Conservation (phyloP, 371 early-diverging fungal species). For the Rhizomucor miehei region DNA sequence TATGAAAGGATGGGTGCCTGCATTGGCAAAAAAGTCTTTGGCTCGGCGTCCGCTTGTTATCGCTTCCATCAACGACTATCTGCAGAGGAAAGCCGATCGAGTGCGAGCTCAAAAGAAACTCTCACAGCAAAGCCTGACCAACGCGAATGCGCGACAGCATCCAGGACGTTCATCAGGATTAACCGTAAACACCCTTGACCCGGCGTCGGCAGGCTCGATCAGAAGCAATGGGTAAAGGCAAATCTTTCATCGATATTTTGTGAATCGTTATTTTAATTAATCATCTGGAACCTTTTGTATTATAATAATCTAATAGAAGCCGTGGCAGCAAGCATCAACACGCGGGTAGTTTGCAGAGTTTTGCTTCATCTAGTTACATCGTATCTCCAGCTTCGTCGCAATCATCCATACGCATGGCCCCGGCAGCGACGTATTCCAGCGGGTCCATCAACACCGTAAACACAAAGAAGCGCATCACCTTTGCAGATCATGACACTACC, state of each 20-base stretch:
- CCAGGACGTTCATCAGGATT: neutral
- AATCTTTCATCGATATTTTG: too few relatives aligned
- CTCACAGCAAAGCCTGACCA: constrained; percentile 5
- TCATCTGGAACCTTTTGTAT: too few relatives aligned
- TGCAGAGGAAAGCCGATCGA: constrained; percentile 60
- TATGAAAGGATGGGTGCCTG: constrained; percentile 60
- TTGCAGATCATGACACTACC: constrained; percentile 28
- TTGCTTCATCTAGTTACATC: constrained; percentile 1
- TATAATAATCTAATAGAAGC: too few relatives aligned
- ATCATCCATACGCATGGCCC: constrained; percentile 11
- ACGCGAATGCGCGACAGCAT: neutral
- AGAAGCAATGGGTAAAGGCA: neutral
- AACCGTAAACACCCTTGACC: neutral
- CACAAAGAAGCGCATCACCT: constrained; percentile 30
- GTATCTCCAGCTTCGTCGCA: constrained; percentile 21
- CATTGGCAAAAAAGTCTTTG: constrained; percentile 62
- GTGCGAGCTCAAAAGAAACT: constrained; percentile 27
- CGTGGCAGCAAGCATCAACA: neutral
- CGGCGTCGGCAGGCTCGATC: neutral
- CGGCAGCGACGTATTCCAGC: neutral
- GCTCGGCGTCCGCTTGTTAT: constrained; percentile 65
- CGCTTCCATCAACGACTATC: constrained; percentile 60
- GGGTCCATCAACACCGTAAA: neutral
- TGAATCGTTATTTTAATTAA: too few relatives aligned
- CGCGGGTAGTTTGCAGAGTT: neutral